Evolutionary conservation across 768 basidiomycete genomes (phyloP).

Genomic region (Russula dissimulans): DNA sequence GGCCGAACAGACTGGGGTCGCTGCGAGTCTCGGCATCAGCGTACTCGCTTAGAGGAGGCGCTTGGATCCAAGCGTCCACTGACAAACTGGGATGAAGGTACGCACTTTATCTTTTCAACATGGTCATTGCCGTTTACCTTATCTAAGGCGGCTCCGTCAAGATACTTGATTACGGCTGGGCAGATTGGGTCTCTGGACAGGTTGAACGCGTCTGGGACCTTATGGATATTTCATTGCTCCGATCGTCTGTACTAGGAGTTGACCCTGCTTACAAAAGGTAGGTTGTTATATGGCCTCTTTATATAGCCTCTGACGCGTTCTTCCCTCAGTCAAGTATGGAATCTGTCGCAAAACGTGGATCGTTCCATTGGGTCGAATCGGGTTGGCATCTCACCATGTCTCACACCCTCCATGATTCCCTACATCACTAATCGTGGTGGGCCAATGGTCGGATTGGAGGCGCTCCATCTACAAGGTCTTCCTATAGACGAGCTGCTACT

Average conservation of each 20-base stretch:
- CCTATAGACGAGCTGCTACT: constrained; percentile 87
- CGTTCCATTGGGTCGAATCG: constrained; percentile 74
- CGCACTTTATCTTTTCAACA: constrained; percentile 18
- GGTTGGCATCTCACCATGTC: constrained; percentile 82
- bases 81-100: constrained; percentile 90
- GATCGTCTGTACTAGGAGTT: constrained; percentile 68
- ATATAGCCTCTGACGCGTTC: not conserved
- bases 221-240: constrained; percentile 84
- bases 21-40: constrained; percentile 87
- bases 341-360: constrained; percentile 94
- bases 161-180: constrained; percentile 84
- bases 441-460: constrained; percentile 90
- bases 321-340: constrained; percentile 72
- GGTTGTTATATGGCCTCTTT: constrained; percentile 21
- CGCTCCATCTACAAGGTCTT: constrained; percentile 88
- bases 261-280: constrained; percentile 89
- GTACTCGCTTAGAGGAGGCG: constrained; percentile 74
- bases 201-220: constrained; percentile 94
- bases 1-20: constrained; percentile 86
- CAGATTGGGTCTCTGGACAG: constrained; percentile 87
- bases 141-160: constrained; percentile 68
- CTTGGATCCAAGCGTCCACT: constrained; percentile 78
- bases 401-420: constrained; percentile 95
- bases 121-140: not conserved
- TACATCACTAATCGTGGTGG: constrained; percentile 94